A percentile compares a stretch with the other conserved stretches of the same genome.
phyloP scores from a whole-genome alignment of 495 filamentous ascomycete genomes.

The Stereocaulon alpinum region DNA sequence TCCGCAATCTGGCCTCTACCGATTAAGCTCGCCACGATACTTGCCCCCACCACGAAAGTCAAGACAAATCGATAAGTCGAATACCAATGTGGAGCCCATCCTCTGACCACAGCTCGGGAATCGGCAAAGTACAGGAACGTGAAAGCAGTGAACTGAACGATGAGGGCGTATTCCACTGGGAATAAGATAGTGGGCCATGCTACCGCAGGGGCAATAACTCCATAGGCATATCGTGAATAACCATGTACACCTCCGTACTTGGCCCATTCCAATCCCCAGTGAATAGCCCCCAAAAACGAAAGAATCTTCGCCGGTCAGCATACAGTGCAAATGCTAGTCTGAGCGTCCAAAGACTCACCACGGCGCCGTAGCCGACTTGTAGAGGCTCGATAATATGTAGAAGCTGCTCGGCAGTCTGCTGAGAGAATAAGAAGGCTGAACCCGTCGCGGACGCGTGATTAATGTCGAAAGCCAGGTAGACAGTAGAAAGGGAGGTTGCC shows the following conservation, averaged over 20 bases:
- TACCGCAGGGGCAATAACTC: constrained; percentile 68
- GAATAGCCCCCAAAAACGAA: constrained; percentile 91
- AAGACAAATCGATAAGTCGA: constrained; percentile 88
- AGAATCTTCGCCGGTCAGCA: constrained; percentile 50
- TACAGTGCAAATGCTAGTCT: neutral
- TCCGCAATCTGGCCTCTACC: constrained; percentile 76
- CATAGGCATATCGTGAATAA: constrained; percentile 71
- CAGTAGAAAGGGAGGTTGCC: constrained; percentile 76
- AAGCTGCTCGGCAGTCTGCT: constrained; percentile 60
- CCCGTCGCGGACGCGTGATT: constrained; percentile 51
- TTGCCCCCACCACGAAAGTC: constrained; percentile 82
- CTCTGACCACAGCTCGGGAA: constrained; percentile 57
- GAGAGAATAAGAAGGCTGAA: constrained; percentile 53
- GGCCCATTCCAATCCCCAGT: constrained; percentile 85
- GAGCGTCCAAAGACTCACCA: constrained; percentile 45
- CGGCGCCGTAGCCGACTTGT: constrained; percentile 87
- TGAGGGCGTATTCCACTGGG: constrained; percentile 79
- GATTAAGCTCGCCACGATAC: constrained; percentile 77
- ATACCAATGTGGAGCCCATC: constrained; percentile 91
- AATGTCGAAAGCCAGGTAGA: constrained; percentile 75
- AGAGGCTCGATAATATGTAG: constrained; percentile 79
- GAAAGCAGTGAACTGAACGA: constrained; percentile 82
- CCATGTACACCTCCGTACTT: constrained; percentile 60
- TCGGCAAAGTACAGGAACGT: constrained; percentile 85
- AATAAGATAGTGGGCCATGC: constrained; percentile 92